Evolutionary conservation across 2,329 filamentous ascomycete species (phyloP).

Genomic region (Sporothrix brasiliensis): DNA sequence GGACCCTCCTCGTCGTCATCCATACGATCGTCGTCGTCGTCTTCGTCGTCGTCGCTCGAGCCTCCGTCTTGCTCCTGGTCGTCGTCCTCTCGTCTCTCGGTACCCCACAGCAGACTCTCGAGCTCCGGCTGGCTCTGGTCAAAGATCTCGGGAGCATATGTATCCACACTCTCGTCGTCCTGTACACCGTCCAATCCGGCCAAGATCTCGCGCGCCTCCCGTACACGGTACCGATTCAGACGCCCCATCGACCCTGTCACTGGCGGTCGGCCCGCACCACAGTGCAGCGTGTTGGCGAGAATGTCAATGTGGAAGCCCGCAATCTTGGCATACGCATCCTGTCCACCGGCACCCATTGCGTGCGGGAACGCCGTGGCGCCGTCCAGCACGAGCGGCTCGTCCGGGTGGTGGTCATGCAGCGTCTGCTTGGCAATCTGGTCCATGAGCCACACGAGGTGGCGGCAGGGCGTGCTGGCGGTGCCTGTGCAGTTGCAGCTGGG

Average conservation of each 20-base stretch:
- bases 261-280: constrained; percentile 45
- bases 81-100: constrained; percentile 31
- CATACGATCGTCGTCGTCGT: not conserved
- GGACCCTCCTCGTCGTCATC: not conserved
- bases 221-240: constrained; percentile 46
- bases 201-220: constrained; percentile 56
- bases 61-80: constrained; percentile 32
- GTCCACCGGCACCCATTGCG: constrained; percentile 24
- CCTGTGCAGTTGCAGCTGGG: constrained; percentile 53
- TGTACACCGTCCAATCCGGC: constrained; percentile 40
- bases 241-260: constrained; percentile 34
- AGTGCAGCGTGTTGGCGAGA: constrained; percentile 57
- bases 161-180: constrained; percentile 46
- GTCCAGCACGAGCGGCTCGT: constrained; percentile 42
- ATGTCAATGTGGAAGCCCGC: constrained; percentile 56
- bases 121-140: constrained; percentile 35
- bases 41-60: not conserved
- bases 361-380: constrained; percentile 42
- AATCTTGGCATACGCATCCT: constrained; percentile 48
- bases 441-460: constrained; percentile 58
- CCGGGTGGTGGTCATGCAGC: constrained; percentile 49
- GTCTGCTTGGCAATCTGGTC: constrained; percentile 56
- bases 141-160: constrained; percentile 54
- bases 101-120: constrained; percentile 30
- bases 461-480: constrained; percentile 46